Evolutionary conservation across 495 filamentous ascomycete species (phyloP).

Genomic region (Neurospora sp.): DNA sequence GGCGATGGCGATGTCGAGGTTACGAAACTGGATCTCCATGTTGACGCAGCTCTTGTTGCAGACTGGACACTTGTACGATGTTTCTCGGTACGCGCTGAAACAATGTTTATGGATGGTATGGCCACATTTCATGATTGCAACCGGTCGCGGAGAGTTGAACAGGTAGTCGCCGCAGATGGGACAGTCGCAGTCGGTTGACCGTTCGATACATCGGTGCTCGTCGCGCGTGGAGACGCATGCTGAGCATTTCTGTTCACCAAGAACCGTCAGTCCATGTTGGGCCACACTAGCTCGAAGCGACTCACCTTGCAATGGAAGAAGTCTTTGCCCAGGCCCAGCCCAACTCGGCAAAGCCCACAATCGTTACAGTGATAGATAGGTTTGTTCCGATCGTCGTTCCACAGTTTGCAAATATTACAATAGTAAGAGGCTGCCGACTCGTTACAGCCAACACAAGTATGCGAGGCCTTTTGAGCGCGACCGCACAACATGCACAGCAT

Average conservation of each 20-base stretch:
- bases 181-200: conserved; percentile 89
- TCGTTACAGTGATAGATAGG: conserved; percentile 95
- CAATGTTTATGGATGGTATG: conserved; percentile 90
- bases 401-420: conserved; percentile 88
- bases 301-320: conserved; percentile 95
- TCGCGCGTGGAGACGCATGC: conserved; percentile 80
- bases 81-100: conserved; percentile 72
- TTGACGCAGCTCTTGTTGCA: conserved; percentile 90
- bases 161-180: conserved; percentile 98
- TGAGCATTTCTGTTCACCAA: conserved; percentile 57
- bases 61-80: conserved; percentile 87
- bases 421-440: conserved; percentile 82
- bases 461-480: conserved; percentile 70
- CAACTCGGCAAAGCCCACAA: conserved; percentile 90
- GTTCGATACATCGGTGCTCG: conserved; percentile 87
- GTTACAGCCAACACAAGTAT: conserved; percentile 66
- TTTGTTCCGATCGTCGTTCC: conserved; percentile 87
- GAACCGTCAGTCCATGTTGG: background rate
- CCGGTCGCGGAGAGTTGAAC: conserved; percentile 81
- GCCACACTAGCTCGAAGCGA: background rate
- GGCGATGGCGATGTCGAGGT: conserved; percentile 74
- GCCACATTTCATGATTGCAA: conserved; percentile 92
- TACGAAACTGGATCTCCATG: conserved; percentile 92
- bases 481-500: conserved; percentile 98
- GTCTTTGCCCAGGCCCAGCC: conserved; percentile 87